phyloP scores from a whole-genome alignment of 495 filamentous ascomycete genomes.

The Annulohypoxylon stygium region DNA sequence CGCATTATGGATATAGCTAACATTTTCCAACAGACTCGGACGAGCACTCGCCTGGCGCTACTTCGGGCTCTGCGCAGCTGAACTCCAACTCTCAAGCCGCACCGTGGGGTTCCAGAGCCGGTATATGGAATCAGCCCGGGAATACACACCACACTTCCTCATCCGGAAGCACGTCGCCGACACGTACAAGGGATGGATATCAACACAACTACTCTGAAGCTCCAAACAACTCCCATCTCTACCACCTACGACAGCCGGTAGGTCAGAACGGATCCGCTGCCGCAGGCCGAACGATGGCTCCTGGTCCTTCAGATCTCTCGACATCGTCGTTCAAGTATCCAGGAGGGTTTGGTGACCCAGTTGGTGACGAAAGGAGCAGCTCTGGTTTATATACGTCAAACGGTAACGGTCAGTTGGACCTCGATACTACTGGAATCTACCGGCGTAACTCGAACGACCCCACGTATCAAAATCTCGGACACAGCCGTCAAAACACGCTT shows the following conservation, averaged over 20 bases:
- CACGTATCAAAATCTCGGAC: constrained; percentile 24
- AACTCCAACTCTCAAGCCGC: constrained; percentile 36
- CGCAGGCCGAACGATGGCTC: constrained; percentile 33
- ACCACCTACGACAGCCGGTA: constrained; percentile 26
- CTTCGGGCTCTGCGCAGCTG: constrained; percentile 41
- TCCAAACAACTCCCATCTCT: constrained; percentile 22
- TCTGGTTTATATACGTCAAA: constrained; percentile 32
- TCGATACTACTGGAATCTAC: constrained; percentile 21
- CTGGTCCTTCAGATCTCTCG: constrained; percentile 39
- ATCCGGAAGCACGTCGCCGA: constrained; percentile 42
- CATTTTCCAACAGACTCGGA: constrained; percentile 50
- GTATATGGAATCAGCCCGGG: constrained; percentile 34
- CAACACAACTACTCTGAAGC: constrained; percentile 35
- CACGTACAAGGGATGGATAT: constrained; percentile 38
- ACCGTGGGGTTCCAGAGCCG: constrained; percentile 34
- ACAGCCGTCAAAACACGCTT: constrained; percentile 35
- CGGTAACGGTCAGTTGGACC: constrained; percentile 28
- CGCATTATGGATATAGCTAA: constrained; percentile 39
- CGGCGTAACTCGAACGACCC: constrained; percentile 49
- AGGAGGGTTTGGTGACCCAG: constrained; percentile 32
- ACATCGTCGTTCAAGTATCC: constrained; percentile 28
- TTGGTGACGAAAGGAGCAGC: constrained; percentile 26
- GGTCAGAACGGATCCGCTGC: constrained; percentile 30
- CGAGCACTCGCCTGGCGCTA: constrained; percentile 50
- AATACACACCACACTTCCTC: constrained; percentile 24